Base-by-base conservation (phyloP, 2,329 filamentous ascomycete genomes). In the Fusarium compactum region DNA sequence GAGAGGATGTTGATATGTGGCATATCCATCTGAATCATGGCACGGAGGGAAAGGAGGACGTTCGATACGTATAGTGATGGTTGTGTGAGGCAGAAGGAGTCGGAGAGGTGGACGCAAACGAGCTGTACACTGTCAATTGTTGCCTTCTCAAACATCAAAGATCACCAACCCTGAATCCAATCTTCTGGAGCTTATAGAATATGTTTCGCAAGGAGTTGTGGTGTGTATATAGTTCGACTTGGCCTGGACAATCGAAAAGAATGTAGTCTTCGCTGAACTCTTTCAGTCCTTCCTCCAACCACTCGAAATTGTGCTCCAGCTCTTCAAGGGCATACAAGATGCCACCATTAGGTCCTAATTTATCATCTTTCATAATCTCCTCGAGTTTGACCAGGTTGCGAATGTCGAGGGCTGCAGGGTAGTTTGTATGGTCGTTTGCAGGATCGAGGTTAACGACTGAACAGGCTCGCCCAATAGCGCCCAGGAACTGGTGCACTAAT, bases 11-110 rank as follows among this genome's bases (percentile, higher is more conserved):
- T 99, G 72, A 99, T 86, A 78, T 98, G 94, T 1, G 96, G 94
- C 67, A 98, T 92, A 77, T 98, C 96, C 88, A 99, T 95, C 82
- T 98, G 96, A 56, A 99, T 90, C 95, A 99, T 99, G 74, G 94
- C 95, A 71, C 96, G 92, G 70, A 99, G 89, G 58, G 94, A 95
- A 25, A 99, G 90, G 60, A 99, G 90, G 61, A 99, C 87, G 74
- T 97, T 96, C 72, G 95, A 97, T 64, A 99, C 92, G 81, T 98
- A 99, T 65, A 98, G 88, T 5, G 95, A 98, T 1, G 96, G 96
- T 65, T 97, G 90, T 1, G 95, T 97, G 29, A 98, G 87, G 79
- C 94, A 95, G 78, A 97, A 96, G 8, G 93, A 97, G 80, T 99
- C 96, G 70, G 96, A 94, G 38, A 99, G 89, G 80, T 98, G 94